Conservation (phyloP, 768 basidiomycete genomes). For the Exidia glandulosa region DNA sequence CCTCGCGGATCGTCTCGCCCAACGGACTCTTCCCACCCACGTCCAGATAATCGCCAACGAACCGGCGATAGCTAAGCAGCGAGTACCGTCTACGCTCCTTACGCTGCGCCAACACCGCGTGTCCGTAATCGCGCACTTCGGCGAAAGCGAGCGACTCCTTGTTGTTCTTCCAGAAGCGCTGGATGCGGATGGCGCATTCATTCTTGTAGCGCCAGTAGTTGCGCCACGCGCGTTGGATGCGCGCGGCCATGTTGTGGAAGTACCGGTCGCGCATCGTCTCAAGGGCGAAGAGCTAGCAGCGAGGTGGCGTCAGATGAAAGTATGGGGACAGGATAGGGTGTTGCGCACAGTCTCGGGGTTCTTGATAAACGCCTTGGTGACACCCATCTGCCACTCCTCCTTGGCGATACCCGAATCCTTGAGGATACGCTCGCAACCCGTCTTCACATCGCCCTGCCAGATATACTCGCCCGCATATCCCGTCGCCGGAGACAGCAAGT, state of each 20-base stretch:
- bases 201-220: constrained; percentile 94
- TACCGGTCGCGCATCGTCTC: constrained; percentile 99
- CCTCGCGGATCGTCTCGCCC: constrained; percentile 61
- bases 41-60: constrained; percentile 93
- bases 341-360: constrained; percentile 85
- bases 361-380: constrained; percentile 98
- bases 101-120: constrained; percentile 68
- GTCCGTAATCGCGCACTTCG: constrained; percentile 87
- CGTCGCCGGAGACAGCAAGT: constrained; percentile 85
- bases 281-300: constrained; percentile 76
- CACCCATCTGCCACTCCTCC: constrained; percentile 99
- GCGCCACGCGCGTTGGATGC: constrained; percentile 93
- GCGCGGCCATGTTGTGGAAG: constrained; percentile 98
- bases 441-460: constrained; percentile 83
- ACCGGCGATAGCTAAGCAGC: constrained; percentile 86
- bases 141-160: constrained; percentile 86
- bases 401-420: constrained; percentile 90
- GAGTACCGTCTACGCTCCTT: constrained; percentile 93
- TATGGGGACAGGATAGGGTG: neutral
- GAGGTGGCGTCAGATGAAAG: neutral
- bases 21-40: constrained; percentile 66
- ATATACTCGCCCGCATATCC: constrained; percentile 99
- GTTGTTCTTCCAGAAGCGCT: constrained; percentile 98
- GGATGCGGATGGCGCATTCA: constrained; percentile 90
- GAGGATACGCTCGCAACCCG: constrained; percentile 86